Conservation (phyloP, 192 early-diverging fungal genomes). For the Entomortierella chlamydospora region DNA sequence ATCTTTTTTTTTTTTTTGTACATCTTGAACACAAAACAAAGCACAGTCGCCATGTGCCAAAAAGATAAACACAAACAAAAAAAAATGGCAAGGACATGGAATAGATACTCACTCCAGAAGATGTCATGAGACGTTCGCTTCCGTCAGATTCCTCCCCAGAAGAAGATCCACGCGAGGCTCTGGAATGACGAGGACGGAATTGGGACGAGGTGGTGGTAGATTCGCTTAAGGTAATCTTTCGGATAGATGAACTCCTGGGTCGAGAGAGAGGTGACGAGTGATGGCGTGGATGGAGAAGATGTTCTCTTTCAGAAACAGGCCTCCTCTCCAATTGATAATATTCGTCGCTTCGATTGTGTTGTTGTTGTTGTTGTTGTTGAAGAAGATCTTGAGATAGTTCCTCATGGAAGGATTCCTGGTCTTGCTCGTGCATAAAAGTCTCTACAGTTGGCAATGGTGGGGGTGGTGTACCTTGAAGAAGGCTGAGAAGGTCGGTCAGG, state of each 20-base stretch:
- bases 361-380: slow-evolving; percentile 7
- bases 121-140: slow-evolving; percentile 23
- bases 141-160: slow-evolving; percentile 26
- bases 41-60: slow-evolving; percentile 22
- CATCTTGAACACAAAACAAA: slow-evolving; percentile 24
- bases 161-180: slow-evolving; percentile 16
- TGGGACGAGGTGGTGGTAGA: slow-evolving; percentile 20
- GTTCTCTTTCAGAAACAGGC: not conserved
- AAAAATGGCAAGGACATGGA: not conserved
- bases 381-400: not conserved
- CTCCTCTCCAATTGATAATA: not conserved
- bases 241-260: slow-evolving; percentile 11
- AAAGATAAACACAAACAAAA: not conserved
- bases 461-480: slow-evolving; percentile 14
- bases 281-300: slow-evolving; percentile 17
- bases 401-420: not conserved
- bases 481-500: slow-evolving; percentile 25
- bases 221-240: slow-evolving; percentile 39
- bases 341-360: not conserved
- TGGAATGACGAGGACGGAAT: slow-evolving; percentile 21
- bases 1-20: not conserved
- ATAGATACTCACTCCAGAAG: slow-evolving; percentile 23
- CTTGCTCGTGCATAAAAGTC: not conserved
- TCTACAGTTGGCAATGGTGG: slow-evolving; percentile 5
- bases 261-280: slow-evolving; percentile 5